Conservation (phyloP, 1,284 basidiomycete genomes). For the Porogramme epimiltina region DNA sequence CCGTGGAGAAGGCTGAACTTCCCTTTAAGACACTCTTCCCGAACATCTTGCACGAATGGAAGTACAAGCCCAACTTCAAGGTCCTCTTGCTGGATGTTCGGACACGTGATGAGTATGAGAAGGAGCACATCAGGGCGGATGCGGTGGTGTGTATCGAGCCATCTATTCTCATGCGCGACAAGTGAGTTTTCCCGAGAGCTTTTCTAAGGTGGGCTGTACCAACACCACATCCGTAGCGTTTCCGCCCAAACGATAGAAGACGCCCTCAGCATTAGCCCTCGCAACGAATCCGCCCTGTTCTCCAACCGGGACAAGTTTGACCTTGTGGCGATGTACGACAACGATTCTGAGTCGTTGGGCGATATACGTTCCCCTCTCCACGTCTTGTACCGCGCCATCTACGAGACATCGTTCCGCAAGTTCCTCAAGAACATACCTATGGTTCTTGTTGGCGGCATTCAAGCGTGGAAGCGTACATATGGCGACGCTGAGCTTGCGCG, state of each 20-base stretch:
- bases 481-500: slow-evolving; percentile 49
- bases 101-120: slow-evolving; percentile 74
- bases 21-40: slow-evolving; percentile 61
- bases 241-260: slow-evolving; percentile 73
- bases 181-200: slow-evolving; percentile 48
- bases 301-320: slow-evolving; percentile 86
- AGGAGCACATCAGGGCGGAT: slow-evolving; percentile 70
- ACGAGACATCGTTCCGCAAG: slow-evolving; percentile 74
- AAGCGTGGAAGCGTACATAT: slow-evolving; percentile 79
- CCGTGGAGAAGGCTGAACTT: slow-evolving; percentile 43
- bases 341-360: slow-evolving; percentile 62
- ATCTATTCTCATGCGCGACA: slow-evolving; percentile 65
- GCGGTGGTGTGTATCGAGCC: slow-evolving; percentile 88
- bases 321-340: slow-evolving; percentile 88
- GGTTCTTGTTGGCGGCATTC: slow-evolving; percentile 84
- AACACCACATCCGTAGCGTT: slow-evolving; percentile 47
- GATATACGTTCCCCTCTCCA: slow-evolving; percentile 53
- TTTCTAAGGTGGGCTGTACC: neutral
- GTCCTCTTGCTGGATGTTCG: slow-evolving; percentile 86
- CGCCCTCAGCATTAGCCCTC: slow-evolving; percentile 72
- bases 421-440: slow-evolving; percentile 79
- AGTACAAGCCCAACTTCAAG: slow-evolving; percentile 55
- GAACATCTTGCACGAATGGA: slow-evolving; percentile 61
- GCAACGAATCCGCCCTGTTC: slow-evolving; percentile 74
- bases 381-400: slow-evolving; percentile 68